These are phyloP conservation scores for Zygosaccharomyces rouxii DNA, from an alignment of 805 yeast species.

Conservation along the genomic window DNA sequence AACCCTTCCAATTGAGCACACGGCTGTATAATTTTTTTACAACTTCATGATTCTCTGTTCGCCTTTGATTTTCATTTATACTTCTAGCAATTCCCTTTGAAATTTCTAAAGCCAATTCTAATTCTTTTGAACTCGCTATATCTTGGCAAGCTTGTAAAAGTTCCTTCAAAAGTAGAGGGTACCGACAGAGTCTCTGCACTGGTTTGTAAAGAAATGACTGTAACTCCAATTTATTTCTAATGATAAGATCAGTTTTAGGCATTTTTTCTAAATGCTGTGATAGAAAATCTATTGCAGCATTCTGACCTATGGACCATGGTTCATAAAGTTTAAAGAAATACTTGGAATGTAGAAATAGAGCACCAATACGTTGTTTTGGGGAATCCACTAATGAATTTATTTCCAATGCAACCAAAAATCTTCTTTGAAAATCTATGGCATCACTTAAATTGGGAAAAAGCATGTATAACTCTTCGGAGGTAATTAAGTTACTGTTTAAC, in stretches of 20 bases:
- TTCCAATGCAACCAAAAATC: slow-evolving; percentile 83
- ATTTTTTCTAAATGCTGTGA: slow-evolving; percentile 39
- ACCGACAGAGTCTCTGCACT: slow-evolving; percentile 92
- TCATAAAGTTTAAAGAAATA: slow-evolving; percentile 84
- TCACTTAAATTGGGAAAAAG: slow-evolving; percentile 81
- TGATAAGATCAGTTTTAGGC: slow-evolving; percentile 58
- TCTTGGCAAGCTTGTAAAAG: slow-evolving; percentile 60
- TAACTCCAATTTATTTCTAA: slow-evolving; percentile 83
- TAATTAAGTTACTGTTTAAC: slow-evolving; percentile 57
- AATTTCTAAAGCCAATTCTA: slow-evolving; percentile 63
- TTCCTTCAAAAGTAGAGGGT: slow-evolving; percentile 78
- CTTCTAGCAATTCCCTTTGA: slow-evolving; percentile 80
- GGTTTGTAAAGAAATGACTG: slow-evolving; percentile 91
- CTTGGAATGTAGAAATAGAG: slow-evolving; percentile 80
- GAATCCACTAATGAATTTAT: slow-evolving; percentile 74
- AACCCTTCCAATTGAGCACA: slow-evolving; percentile 91
- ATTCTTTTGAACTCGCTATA: slow-evolving; percentile 55
- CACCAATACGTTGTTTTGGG: slow-evolving; percentile 79
- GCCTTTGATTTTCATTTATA: slow-evolving; percentile 91
- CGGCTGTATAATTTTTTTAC: slow-evolving; percentile 65
- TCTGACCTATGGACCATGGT: slow-evolving; percentile 91
- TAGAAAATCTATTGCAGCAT: slow-evolving; percentile 79
- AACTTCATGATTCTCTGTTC: slow-evolving; percentile 76
- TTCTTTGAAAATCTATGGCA: slow-evolving; percentile 86
- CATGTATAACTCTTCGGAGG: slow-evolving; percentile 74